These are phyloP conservation scores for Lobulomyces angularis DNA, from an alignment of 192 early-diverging fungal genomes.

Conservation along the genomic window DNA sequence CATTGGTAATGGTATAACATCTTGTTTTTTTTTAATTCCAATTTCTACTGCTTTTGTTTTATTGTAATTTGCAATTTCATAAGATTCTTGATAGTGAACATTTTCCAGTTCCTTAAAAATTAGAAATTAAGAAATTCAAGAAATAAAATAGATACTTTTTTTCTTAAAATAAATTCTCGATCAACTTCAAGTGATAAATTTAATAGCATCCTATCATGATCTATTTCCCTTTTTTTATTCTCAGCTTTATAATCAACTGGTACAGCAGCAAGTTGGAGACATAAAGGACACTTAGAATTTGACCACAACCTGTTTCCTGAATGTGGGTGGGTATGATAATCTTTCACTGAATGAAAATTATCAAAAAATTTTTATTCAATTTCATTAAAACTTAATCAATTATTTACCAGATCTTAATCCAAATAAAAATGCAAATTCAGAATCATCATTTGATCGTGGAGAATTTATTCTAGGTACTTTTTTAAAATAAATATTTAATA, in stretches of 20 bases:
- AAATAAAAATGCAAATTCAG: too few species aligned
- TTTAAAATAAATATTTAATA: too few species aligned
- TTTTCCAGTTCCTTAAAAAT: constrained; percentile 14
- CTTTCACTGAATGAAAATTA: too few species aligned
- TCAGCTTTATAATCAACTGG: too few species aligned
- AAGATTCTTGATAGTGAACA: constrained; percentile 10
- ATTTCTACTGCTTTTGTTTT: constrained; percentile 15
- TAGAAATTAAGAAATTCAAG: background rate
- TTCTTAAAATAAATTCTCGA: constrained; percentile 17
- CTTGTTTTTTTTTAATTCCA: constrained; percentile 7
- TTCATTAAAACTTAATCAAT: too few species aligned
- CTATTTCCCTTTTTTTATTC: constrained; percentile 27
- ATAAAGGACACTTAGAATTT: constrained; percentile 32
- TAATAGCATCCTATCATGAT: constrained; percentile 29
- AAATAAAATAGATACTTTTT: too few species aligned
- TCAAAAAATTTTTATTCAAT: too few species aligned
- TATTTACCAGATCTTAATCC: too few species aligned
- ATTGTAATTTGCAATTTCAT: constrained; percentile 26
- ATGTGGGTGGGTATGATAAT: constrained; percentile 25
- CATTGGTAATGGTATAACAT: constrained; percentile 14
- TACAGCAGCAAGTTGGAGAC: constrained; percentile 9
- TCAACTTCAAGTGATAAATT: constrained; percentile 27
- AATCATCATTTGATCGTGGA: too few species aligned
- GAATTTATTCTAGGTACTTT: too few species aligned
- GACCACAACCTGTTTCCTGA: constrained; percentile 29